phyloP scores from a whole-genome alignment of 331 rosid species.

The Stylosanthes scabra region DNA sequence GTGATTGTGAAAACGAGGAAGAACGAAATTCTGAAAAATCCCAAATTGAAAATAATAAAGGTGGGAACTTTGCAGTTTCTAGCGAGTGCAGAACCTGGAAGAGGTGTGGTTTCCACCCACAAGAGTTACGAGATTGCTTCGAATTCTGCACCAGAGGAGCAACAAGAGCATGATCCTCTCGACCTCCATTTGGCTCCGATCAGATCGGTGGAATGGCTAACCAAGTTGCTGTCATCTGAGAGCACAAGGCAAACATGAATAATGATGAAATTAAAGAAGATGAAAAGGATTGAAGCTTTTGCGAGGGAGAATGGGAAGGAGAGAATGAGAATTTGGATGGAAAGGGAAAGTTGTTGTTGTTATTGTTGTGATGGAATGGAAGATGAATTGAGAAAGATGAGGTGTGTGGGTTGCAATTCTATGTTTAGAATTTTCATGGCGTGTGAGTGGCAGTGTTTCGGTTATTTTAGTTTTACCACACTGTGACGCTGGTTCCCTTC shows the following conservation, averaged over 20 bases:
- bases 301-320: neutral
- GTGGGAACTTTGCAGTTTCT: conserved; percentile 6
- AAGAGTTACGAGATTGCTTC: conserved; percentile 55
- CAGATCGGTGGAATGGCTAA: conserved; percentile 9
- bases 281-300: neutral
- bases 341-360: neutral
- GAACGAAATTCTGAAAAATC: neutral
- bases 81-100: conserved; percentile 74
- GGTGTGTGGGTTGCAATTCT: too few species aligned
- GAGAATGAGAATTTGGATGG: neutral
- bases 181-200: conserved; percentile 54
- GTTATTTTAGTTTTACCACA: too few species aligned
- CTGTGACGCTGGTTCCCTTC: too few species aligned
- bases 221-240: conserved; percentile 40
- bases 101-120: conserved; percentile 84
- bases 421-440: too few species aligned
- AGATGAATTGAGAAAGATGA: too few species aligned
- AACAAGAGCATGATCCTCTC: conserved; percentile 53
- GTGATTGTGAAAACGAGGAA: neutral
- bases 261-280: neutral
- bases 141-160: conserved; percentile 56
- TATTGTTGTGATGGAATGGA: too few species aligned
- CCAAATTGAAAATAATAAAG: neutral
- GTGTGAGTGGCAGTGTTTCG: too few species aligned
- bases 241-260: neutral